These are phyloP conservation scores for Gremmenia infestans DNA, from an alignment of 2,329 filamentous ascomycete genomes.

Conservation along the genomic window DNA sequence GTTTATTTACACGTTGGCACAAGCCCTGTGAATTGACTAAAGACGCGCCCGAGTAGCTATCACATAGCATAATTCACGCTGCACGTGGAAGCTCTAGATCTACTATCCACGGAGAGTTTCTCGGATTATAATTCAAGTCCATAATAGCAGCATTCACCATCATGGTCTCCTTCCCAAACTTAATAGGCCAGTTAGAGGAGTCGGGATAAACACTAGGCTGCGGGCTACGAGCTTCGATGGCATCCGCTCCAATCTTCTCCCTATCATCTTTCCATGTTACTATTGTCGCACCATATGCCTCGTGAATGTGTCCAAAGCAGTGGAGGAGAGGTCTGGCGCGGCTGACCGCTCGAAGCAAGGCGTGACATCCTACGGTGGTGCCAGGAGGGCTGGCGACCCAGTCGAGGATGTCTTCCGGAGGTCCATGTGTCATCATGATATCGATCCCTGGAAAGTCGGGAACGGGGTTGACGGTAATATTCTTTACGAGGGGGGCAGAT, in stretches of 20 bases:
- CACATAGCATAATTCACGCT: too few relatives aligned
- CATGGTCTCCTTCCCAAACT: slow-evolving; percentile 44
- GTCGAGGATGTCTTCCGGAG: slow-evolving; percentile 31
- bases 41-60: too few relatives aligned
- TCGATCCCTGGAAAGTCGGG: slow-evolving; percentile 22
- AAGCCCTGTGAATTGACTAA: too few relatives aligned
- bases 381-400: background rate
- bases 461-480: slow-evolving; percentile 13
- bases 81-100: too few relatives aligned
- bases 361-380: slow-evolving; percentile 38
- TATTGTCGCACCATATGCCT: slow-evolving; percentile 51
- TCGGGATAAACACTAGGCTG: slow-evolving; percentile 37
- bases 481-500: background rate
- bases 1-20: too few relatives aligned
- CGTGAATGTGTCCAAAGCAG: slow-evolving; percentile 56
- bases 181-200: slow-evolving; percentile 29
- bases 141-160: slow-evolving; percentile 56
- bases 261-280: slow-evolving; percentile 43
- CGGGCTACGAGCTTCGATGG: slow-evolving; percentile 19
- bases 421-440: slow-evolving; percentile 36
- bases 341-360: slow-evolving; percentile 43
- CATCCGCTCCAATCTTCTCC: slow-evolving; percentile 31
- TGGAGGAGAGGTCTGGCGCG: slow-evolving; percentile 43
- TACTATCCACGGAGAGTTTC: too few relatives aligned
- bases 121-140: background rate